Evolutionary conservation across 441 rosid species (phyloP).

Genomic region (Syzygium syzygioides): DNA sequence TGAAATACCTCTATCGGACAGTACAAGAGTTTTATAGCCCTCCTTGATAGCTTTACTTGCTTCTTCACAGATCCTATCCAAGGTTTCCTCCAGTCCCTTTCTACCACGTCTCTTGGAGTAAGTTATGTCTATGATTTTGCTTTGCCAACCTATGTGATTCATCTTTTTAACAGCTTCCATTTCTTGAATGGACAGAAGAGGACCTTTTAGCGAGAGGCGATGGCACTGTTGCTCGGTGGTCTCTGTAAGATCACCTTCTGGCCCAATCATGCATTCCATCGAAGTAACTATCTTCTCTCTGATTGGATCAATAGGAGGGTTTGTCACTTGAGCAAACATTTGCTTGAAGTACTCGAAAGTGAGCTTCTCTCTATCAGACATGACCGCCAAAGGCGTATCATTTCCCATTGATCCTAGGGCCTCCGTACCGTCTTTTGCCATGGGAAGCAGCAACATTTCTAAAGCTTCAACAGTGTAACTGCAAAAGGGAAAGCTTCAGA

Average conservation of each 20-base stretch:
- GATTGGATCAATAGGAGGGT: conserved; percentile 99
- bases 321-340: conserved; percentile 99
- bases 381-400: conserved; percentile 97
- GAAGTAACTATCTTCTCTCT: conserved; percentile 99
- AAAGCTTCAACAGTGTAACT: conserved; percentile 96
- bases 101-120: conserved; percentile 71
- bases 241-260: conserved; percentile 99
- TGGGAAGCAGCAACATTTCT: conserved; percentile 99
- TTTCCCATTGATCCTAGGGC: conserved; percentile 99
- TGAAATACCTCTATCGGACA: conserved; percentile 92
- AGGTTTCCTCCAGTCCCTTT: conserved; percentile 90
- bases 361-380: conserved; percentile 90
- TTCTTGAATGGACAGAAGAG: conserved; percentile 82
- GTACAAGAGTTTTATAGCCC: conserved; percentile 87
- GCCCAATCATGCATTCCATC: conserved; percentile 99
- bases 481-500: conserved; percentile 18
- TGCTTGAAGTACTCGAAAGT: conserved; percentile 98
- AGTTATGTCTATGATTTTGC: conserved; percentile 90
- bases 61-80: conserved; percentile 88
- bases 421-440: conserved; percentile 97
- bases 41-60: conserved; percentile 84
- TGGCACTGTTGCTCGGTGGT: conserved; percentile 97
- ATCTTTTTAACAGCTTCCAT: conserved; percentile 90
- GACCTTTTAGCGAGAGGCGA: conserved; percentile 91
- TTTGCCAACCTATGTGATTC: conserved; percentile 90